Percentiles rank a stretch among this genome's conserved stretches.
Evolutionary conservation across 495 filamentous ascomycete genomes (phyloP).

Genomic region (Penicillium manginii): DNA sequence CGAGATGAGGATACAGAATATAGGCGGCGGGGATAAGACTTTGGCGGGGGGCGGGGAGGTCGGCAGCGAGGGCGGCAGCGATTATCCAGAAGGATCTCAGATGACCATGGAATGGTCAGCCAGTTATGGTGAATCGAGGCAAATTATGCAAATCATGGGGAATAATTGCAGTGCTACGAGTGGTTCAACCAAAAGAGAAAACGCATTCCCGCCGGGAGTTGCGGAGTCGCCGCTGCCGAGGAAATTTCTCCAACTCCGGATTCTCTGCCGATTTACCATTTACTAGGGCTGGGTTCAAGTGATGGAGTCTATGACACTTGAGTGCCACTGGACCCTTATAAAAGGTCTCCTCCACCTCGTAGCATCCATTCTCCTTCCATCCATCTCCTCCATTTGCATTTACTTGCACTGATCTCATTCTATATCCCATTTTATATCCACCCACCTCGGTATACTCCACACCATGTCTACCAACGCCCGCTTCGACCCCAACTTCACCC

Average conservation of each 20-base stretch:
- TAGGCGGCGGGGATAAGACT: constrained; percentile 2
- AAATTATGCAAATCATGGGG: too few species aligned
- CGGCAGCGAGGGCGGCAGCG: constrained; percentile 26
- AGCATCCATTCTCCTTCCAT: too few species aligned
- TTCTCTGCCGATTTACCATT: constrained; percentile 1
- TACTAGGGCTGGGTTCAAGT: too few species aligned
- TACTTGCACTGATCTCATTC: too few species aligned
- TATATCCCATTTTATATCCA: background rate
- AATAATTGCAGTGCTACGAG: background rate
- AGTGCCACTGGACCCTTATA: background rate
- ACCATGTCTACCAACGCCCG: constrained; percentile 25
- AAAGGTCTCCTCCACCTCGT: too few species aligned
- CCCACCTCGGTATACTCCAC: constrained; percentile 9
- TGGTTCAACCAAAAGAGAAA: constrained; percentile 5
- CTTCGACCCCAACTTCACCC: constrained; percentile 79
- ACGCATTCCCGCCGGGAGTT: constrained; percentile 25
- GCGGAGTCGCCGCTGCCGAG: constrained; percentile 20
- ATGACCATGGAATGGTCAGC: too few species aligned
- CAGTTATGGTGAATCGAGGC: too few species aligned
- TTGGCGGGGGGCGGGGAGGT: constrained; percentile 10
- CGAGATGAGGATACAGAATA: constrained; percentile 28
- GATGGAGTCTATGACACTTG: background rate
- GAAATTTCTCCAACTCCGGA: constrained; percentile 2
- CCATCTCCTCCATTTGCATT: too few species aligned
- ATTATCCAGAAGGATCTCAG: too few species aligned